A percentile compares a stretch with the other conserved stretches of the same genome.
phyloP scores from a whole-genome alignment of 495 filamentous ascomycete genomes.

The Margaritispora aquatica region DNA sequence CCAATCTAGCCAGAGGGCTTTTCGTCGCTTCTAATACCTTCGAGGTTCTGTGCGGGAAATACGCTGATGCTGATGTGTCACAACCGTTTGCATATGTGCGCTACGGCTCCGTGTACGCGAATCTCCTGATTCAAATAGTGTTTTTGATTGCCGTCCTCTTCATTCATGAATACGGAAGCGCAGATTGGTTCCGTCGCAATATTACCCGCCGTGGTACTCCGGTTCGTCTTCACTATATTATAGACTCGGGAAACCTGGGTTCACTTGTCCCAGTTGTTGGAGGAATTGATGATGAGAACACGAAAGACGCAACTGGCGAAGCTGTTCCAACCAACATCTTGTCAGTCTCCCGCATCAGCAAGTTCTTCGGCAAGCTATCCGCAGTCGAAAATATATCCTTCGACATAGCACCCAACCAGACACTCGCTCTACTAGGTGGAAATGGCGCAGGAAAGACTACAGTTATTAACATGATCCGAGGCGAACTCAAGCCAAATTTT shows the following conservation, averaged over 20 bases:
- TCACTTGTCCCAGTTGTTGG: background rate
- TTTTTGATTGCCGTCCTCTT: constrained; percentile 14
- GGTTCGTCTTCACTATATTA: constrained; percentile 19
- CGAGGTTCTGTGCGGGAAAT: constrained; percentile 20
- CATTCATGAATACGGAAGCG: constrained; percentile 21
- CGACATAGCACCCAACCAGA: constrained; percentile 26
- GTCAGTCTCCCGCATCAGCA: constrained; percentile 23
- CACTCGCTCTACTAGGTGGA: constrained; percentile 31
- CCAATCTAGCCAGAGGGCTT: constrained; percentile 15
- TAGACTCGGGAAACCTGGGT: constrained; percentile 2
- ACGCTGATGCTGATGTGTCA: constrained; percentile 10
- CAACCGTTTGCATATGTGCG: constrained; percentile 15
- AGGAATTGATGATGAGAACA: no score
- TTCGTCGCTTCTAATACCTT: constrained; percentile 16
- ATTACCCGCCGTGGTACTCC: constrained; percentile 17
- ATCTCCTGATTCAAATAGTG: constrained; percentile 19
- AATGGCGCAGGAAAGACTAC: constrained; percentile 25
- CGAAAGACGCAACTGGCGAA: constrained; percentile 3
- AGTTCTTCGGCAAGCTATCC: constrained; percentile 26
- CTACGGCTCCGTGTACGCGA: constrained; percentile 18
- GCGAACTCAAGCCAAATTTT: constrained; percentile 20
- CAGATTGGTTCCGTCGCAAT: constrained; percentile 18
- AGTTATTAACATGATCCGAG: constrained; percentile 23
- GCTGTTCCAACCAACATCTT: constrained; percentile 14
- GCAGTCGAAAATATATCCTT: constrained; percentile 34